A percentile compares a stretch with the other conserved stretches of the same genome.
Evolutionary conservation across 176 grass and related monocot species (phyloP).

Genomic region (Carex pumila): DNA sequence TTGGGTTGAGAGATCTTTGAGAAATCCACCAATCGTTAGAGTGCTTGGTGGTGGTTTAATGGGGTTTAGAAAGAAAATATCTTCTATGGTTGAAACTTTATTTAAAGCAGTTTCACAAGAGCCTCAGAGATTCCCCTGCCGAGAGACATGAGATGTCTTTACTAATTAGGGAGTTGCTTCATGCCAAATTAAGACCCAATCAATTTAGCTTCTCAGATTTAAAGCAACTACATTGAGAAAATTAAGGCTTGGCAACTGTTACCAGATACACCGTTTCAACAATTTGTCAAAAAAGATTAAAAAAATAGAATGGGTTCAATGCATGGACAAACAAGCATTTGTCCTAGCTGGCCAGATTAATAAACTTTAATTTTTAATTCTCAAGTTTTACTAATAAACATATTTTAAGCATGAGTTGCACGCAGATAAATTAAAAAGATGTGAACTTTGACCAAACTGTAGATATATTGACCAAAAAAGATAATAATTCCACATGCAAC

Average conservation of each 20-base stretch:
- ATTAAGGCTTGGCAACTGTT: neutral
- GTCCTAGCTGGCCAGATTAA: neutral
- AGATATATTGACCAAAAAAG: neutral
- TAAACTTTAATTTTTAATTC: neutral
- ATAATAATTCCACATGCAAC: no score
- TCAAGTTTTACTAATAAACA: neutral
- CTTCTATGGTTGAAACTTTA: neutral
- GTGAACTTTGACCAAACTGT: neutral
- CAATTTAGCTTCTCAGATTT: neutral
- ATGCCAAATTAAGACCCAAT: neutral
- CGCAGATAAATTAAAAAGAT: neutral
- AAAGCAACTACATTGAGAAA: neutral
- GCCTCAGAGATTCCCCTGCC: slow-evolving; percentile 1
- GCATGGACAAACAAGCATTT: neutral
- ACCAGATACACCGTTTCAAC: neutral
- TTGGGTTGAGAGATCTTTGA: neutral
- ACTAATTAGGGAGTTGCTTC: neutral
- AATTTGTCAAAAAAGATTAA: neutral
- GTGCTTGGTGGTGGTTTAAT: neutral
- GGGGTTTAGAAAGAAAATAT: neutral
- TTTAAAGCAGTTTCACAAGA: slow-evolving; percentile 1
- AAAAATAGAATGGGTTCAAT: neutral
- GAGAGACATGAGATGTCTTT: neutral
- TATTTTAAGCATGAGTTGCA: neutral
- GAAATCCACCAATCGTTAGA: neutral